A percentile compares a stretch with the other conserved stretches of the same genome.
phyloP scores from a whole-genome alignment of 805 yeast species.

The Peterozyma xylosa region DNA sequence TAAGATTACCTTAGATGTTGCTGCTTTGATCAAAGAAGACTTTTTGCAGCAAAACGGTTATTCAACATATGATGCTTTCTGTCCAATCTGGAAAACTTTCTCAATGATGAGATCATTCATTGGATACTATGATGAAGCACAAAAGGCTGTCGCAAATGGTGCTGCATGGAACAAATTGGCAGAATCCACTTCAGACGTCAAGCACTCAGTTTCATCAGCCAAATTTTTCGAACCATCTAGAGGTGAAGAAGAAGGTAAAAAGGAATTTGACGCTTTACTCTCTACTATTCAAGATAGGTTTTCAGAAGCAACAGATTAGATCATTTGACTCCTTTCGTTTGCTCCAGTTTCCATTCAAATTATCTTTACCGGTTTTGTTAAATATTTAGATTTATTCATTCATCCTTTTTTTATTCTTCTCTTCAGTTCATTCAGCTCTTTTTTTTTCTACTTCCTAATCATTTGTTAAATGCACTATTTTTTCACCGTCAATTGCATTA shows the following conservation, averaged over 20 bases:
- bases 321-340: background rate
- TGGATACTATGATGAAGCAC: constrained; percentile 92
- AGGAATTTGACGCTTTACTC: constrained; percentile 71
- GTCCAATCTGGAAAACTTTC: constrained; percentile 98
- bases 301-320: constrained; percentile 88
- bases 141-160: constrained; percentile 90
- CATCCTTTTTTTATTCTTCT: background rate
- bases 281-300: constrained; percentile 79
- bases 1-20: constrained; percentile 92
- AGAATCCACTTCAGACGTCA: constrained; percentile 84
- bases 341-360: background rate
- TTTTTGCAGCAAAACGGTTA: constrained; percentile 99
- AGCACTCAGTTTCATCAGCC: constrained; percentile 88
- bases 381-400: background rate
- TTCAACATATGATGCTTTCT: constrained; percentile 96
- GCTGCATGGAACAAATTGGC: constrained; percentile 90
- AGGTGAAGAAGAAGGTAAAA: constrained; percentile 74
- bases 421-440: too few species aligned
- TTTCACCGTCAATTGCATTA: too few species aligned
- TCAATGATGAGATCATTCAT: constrained; percentile 97
- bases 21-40: constrained; percentile 89
- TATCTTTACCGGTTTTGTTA: background rate
- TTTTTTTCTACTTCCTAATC: too few species aligned
- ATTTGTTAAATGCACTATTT: too few species aligned
- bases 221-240: constrained; percentile 94